phyloP scores from a whole-genome alignment of 2,329 filamentous ascomycete species.

The Aschersonia sp. region DNA sequence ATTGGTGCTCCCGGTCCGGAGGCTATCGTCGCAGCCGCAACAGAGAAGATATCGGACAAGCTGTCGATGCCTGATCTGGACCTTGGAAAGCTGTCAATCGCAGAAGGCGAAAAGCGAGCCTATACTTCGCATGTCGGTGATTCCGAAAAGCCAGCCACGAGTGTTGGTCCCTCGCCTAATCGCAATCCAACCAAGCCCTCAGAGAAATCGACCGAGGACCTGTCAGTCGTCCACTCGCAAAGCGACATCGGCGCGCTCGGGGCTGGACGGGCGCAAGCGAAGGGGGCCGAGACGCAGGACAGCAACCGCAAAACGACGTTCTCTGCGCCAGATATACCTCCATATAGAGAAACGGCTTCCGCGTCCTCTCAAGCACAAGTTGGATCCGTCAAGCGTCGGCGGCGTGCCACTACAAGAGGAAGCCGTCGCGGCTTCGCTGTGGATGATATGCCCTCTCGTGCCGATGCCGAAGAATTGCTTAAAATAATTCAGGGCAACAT shows the following conservation, averaged over 20 bases:
- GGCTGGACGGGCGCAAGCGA: slow-evolving; percentile 24
- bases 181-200: slow-evolving; percentile 14
- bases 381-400: slow-evolving; percentile 44
- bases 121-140: slow-evolving; percentile 19
- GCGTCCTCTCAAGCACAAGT: slow-evolving; percentile 16
- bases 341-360: slow-evolving; percentile 18
- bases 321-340: slow-evolving; percentile 34
- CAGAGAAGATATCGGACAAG: slow-evolving; percentile 15
- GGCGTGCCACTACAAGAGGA: slow-evolving; percentile 56
- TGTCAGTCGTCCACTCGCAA: background rate
- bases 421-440: slow-evolving; percentile 49
- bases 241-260: slow-evolving; percentile 32
- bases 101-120: slow-evolving; percentile 15
- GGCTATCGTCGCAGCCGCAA: slow-evolving; percentile 18
- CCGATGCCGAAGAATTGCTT: slow-evolving; percentile 70
- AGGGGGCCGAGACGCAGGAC: slow-evolving; percentile 17
- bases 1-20: slow-evolving; percentile 27
- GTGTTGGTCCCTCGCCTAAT: slow-evolving; percentile 20
- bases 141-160: slow-evolving; percentile 1
- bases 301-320: slow-evolving; percentile 42
- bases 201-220: background rate
- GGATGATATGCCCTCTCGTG: slow-evolving; percentile 63
- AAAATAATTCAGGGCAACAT: slow-evolving; percentile 74
- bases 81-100: slow-evolving; percentile 17
- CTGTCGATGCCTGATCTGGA: slow-evolving; percentile 7